Percentiles rank a stretch among this genome's conserved stretches.
phyloP scores from a whole-genome alignment of 176 grass and related monocot species.

The Ensete ventricosum region DNA sequence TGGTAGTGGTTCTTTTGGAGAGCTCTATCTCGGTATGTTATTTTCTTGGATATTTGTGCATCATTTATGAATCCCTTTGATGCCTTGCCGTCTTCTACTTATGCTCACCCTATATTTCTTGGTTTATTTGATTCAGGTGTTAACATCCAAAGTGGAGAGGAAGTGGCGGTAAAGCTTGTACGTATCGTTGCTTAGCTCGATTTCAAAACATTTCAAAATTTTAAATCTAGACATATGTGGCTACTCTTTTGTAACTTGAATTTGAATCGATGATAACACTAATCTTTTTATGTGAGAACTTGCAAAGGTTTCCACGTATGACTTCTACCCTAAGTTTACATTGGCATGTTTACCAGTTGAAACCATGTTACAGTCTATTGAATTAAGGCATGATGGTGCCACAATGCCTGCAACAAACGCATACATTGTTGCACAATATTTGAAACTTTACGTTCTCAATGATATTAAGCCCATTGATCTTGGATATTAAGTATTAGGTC shows the following conservation, averaged over 20 bases:
- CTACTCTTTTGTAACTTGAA: neutral
- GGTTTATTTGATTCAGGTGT: slow-evolving; percentile 31
- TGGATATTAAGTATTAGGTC: too few species aligned
- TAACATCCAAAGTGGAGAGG: slow-evolving; percentile 67
- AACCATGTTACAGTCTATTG: too few species aligned
- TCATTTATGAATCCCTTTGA: neutral
- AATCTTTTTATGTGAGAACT: too few species aligned
- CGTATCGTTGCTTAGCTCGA: neutral
- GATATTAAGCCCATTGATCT: too few species aligned
- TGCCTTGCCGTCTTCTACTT: neutral
- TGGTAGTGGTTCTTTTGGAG: slow-evolving; percentile 67
- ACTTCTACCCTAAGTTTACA: too few species aligned
- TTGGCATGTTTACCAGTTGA: too few species aligned
- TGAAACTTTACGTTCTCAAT: too few species aligned
- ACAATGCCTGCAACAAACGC: too few species aligned
- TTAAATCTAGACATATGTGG: neutral
- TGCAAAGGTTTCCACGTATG: too few species aligned
- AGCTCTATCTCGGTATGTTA: slow-evolving; percentile 50
- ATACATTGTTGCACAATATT: too few species aligned
- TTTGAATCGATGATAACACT: neutral
- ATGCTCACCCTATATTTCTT: slow-evolving; percentile 5
- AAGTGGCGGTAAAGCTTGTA: slow-evolving; percentile 73
- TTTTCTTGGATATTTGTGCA: neutral
- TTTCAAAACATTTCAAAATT: neutral
- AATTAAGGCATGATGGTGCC: too few species aligned